Evolutionary conservation across 306 rosid genomes (phyloP).

Genomic region (Purshia tridentata): DNA sequence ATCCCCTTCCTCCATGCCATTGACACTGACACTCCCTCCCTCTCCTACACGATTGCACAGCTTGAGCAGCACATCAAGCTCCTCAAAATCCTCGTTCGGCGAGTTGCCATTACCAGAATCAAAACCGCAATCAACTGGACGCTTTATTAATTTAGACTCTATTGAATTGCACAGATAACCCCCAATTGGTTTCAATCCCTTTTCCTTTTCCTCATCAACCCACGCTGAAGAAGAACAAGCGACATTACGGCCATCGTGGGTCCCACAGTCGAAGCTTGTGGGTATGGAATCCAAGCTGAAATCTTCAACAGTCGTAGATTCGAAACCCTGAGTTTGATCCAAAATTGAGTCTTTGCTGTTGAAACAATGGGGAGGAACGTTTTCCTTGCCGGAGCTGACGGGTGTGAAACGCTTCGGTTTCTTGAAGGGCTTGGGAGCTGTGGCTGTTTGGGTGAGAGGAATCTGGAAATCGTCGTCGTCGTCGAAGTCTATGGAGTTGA

Average conservation of each 20-base stretch:
- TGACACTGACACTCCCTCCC: conserved; percentile 15
- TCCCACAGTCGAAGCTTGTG: conserved; percentile 41
- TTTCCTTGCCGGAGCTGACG: conserved; percentile 53
- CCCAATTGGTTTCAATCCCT: conserved; percentile 26
- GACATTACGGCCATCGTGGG: not conserved
- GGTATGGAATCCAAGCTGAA: conserved; percentile 59
- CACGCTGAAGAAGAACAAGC: conserved; percentile 20
- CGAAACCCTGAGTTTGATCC: conserved; percentile 11
- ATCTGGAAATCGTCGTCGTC: conserved; percentile 51
- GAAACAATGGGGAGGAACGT: conserved; percentile 8
- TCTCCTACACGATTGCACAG: conserved; percentile 38
- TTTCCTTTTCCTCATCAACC: not conserved
- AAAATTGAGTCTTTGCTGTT: not conserved
- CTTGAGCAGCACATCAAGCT: conserved; percentile 58
- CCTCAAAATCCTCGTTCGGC: conserved; percentile 30
- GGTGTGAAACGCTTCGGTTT: conserved; percentile 23
- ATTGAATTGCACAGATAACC: conserved; percentile 57
- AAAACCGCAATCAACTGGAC: conserved; percentile 25
- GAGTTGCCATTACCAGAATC: conserved; percentile 11
- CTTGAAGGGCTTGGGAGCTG: conserved; percentile 15
- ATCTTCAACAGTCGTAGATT: conserved; percentile 16
- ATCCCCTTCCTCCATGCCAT: conserved; percentile 24
- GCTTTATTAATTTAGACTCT: conserved; percentile 56
- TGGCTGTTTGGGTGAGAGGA: conserved; percentile 53
- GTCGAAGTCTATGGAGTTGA: conserved; percentile 18